phyloP scores from a whole-genome alignment of 768 basidiomycete species.

The Suillus lakei region DNA sequence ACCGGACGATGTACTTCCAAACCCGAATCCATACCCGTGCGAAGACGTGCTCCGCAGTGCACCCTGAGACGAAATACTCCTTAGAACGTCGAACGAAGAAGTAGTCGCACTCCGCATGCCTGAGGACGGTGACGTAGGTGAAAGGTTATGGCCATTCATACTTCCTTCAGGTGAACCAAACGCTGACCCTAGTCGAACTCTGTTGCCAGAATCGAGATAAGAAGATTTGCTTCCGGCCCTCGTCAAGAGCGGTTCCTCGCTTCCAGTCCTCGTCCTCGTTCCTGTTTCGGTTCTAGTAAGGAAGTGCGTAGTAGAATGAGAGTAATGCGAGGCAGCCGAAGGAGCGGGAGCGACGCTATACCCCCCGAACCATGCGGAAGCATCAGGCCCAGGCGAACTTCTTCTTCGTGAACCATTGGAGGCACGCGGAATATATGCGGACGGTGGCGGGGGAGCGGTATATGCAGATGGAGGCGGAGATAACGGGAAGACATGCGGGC shows the following conservation, averaged over 20 bases:
- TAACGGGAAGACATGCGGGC: conserved; percentile 20
- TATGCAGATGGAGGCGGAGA: conserved; percentile 26
- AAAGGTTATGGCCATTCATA: conserved; percentile 20
- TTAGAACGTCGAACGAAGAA: conserved; percentile 29
- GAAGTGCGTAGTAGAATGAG: conserved; percentile 25
- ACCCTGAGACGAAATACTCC: conserved; percentile 38
- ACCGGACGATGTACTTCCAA: conserved; percentile 26
- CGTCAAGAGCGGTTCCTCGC: conserved; percentile 32
- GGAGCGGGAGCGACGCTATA: conserved; percentile 28
- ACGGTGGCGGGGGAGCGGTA: conserved; percentile 27
- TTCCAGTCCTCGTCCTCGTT: conserved; percentile 31
- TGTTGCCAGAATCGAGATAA: conserved; percentile 14
- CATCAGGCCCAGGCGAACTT: conserved; percentile 35
- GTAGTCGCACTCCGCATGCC: conserved; percentile 30
- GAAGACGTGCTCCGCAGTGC: conserved; percentile 27
- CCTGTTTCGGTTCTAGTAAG: conserved; percentile 29
- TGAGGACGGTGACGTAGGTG: conserved; percentile 8
- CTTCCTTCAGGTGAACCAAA: conserved; percentile 33
- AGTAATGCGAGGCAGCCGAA: conserved; percentile 31
- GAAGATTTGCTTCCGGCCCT: conserved; percentile 6
- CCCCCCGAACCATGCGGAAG: conserved; percentile 29
- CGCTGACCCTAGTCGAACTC: conserved; percentile 30
- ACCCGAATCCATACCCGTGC: conserved; percentile 24
- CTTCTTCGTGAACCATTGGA: conserved; percentile 16
- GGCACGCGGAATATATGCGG: conserved; percentile 24